These are phyloP conservation scores for Vitis hybrid DNA, from an alignment of 177 flowering plant genomes.

Conservation along the genomic window DNA sequence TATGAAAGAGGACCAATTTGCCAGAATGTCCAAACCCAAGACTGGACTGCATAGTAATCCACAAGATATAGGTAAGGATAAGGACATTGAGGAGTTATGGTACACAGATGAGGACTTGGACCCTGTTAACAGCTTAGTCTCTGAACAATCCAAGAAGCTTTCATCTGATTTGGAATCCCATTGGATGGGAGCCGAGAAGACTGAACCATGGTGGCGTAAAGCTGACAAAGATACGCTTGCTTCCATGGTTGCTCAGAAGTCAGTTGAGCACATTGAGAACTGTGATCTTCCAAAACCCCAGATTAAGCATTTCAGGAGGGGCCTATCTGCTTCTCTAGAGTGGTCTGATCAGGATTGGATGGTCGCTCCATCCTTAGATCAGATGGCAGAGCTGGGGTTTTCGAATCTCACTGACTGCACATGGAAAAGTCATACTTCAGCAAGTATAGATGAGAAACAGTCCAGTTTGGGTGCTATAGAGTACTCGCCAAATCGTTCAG, in stretches of 20 bases:
- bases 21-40: neutral
- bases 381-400: slow-evolving; percentile 3
- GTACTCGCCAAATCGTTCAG: neutral
- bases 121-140: slow-evolving; percentile 6
- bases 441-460: too few species aligned
- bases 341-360: slow-evolving; percentile 1
- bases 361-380: slow-evolving; percentile 1
- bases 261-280: slow-evolving; percentile 21
- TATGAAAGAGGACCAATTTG: neutral
- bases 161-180: slow-evolving; percentile 14
- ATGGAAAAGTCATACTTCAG: neutral
- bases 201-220: slow-evolving; percentile 25
- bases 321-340: neutral
- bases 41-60: neutral
- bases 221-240: slow-evolving; percentile 23
- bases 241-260: slow-evolving; percentile 24
- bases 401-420: neutral
- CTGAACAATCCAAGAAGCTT: slow-evolving; percentile 12
- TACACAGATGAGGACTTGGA: slow-evolving; percentile 7
- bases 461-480: neutral
- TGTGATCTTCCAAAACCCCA: slow-evolving; percentile 28
- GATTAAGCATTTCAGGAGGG: slow-evolving; percentile 4
- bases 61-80: neutral
- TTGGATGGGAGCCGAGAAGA: slow-evolving; percentile 15
- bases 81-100: slow-evolving; percentile 4